Percentiles rank a stretch among this genome's conserved stretches.
Conservation (phyloP, 2,329 filamentous ascomycete genomes). For the Seiridium unicorne region DNA sequence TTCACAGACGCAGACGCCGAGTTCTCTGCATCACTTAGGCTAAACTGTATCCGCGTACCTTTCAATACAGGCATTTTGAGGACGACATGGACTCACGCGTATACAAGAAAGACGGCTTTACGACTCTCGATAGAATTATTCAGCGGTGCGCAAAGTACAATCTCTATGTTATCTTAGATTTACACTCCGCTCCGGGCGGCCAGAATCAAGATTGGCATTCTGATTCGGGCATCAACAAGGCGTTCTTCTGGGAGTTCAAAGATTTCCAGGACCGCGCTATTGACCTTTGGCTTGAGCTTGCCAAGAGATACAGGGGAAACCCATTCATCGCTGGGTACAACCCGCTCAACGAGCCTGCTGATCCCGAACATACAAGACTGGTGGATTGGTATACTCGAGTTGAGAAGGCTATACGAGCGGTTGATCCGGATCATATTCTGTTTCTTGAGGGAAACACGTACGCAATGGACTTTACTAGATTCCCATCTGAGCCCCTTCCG, state of each 20-base stretch:
- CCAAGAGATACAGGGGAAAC: constrained; percentile 35
- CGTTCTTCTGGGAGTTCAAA: constrained; percentile 41
- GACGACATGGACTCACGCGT: constrained; percentile 45
- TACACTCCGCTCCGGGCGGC: constrained; percentile 39
- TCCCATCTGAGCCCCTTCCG: constrained; percentile 34
- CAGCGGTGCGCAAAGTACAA: constrained; percentile 36
- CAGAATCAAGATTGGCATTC: constrained; percentile 44
- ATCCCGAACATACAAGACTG: constrained; percentile 26
- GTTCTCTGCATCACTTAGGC: constrained; percentile 50
- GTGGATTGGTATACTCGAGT: constrained; percentile 33
- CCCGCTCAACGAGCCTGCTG: constrained; percentile 19
- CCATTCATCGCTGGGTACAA: constrained; percentile 40
- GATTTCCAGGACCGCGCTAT: constrained; percentile 39
- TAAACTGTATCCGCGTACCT: constrained; percentile 58
- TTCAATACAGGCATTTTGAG: constrained; percentile 57
- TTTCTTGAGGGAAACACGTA: constrained; percentile 53
- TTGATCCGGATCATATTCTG: constrained; percentile 41
- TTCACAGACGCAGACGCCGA: constrained; percentile 54
- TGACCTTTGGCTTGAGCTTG: constrained; percentile 37
- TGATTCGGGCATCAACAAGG: constrained; percentile 30
- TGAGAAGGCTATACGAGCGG: constrained; percentile 29
- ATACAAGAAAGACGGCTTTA: constrained; percentile 43
- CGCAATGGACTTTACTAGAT: constrained; percentile 47
- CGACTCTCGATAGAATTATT: constrained; percentile 43
- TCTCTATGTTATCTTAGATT: constrained; percentile 39